Percentiles rank a stretch among this genome's conserved stretches.
phyloP scores from a whole-genome alignment of 177 flowering plant genomes.

The Telopea speciosissima region DNA sequence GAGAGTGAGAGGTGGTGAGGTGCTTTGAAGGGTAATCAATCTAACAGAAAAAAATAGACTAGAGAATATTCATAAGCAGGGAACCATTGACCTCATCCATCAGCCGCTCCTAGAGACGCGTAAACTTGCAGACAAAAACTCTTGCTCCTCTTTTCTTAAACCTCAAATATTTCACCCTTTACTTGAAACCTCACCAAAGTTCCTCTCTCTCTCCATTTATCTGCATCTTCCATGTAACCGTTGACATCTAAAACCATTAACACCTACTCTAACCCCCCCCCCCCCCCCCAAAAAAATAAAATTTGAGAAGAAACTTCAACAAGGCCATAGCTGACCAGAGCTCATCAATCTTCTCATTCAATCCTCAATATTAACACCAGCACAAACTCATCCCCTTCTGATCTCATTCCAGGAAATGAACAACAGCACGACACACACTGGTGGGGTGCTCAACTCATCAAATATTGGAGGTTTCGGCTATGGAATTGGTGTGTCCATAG shows the following conservation, averaged over 20 bases:
- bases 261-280: too few species aligned
- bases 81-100: not conserved
- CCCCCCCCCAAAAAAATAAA: not conserved
- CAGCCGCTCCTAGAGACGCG: not conserved
- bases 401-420: constrained; percentile 26
- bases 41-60: not conserved
- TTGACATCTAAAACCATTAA: constrained; percentile 27
- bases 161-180: constrained; percentile 16
- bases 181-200: constrained; percentile 13
- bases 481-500: constrained; percentile 68
- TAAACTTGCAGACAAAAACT: not conserved
- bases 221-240: constrained; percentile 10
- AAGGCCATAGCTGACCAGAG: constrained; percentile 16
- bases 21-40: too few species aligned
- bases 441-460: constrained; percentile 35
- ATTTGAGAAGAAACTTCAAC: not conserved
- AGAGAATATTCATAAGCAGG: not conserved
- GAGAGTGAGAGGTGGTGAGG: not conserved
- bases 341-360: not conserved
- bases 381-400: not conserved
- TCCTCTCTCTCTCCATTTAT: not conserved
- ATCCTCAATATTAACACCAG: too few species aligned
- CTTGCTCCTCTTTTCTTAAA: constrained; percentile 2
- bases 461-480: constrained; percentile 63
- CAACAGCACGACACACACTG: constrained; percentile 21